Conservation (phyloP, 2,329 filamentous ascomycete species). For the Monascus ruber region DNA sequence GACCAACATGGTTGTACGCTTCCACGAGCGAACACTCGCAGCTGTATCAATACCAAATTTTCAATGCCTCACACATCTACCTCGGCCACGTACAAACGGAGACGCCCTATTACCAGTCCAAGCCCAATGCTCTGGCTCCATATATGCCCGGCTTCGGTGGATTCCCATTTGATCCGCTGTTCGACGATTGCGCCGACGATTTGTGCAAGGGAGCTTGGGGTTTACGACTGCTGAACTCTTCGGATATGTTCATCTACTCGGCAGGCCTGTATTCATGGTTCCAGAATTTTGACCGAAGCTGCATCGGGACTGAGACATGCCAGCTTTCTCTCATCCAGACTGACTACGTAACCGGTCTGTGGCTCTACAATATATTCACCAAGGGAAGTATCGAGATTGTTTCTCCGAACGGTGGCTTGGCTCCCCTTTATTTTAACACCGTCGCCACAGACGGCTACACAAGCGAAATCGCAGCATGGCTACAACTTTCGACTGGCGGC, state of each 20-base stretch:
- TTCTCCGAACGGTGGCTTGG: background rate
- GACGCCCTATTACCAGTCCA: constrained; percentile 60
- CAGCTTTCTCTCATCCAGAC: constrained; percentile 24
- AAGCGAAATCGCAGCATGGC: no score
- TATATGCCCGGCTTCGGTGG: constrained; percentile 34
- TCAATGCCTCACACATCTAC: constrained; percentile 41
- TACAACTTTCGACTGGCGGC: no score
- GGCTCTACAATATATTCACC: constrained; percentile 13
- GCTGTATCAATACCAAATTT: constrained; percentile 60
- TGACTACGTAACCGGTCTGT: constrained; percentile 7
- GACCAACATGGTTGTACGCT: constrained; percentile 49
- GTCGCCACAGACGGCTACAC: no score
- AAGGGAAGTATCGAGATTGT: constrained; percentile 13
- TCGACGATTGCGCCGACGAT: constrained; percentile 24
- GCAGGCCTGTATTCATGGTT: constrained; percentile 56
- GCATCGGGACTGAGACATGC: constrained; percentile 37
- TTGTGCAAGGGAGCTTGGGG: constrained; percentile 7
- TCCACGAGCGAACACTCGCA: constrained; percentile 55
- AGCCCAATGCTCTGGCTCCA: constrained; percentile 47
- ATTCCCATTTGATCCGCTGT: constrained; percentile 42
- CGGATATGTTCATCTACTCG: constrained; percentile 49
- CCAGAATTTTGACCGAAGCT: constrained; percentile 44
- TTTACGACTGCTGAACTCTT: constrained; percentile 20
- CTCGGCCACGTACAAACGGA: constrained; percentile 55
- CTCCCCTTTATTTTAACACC: no score